Conservation (phyloP, 805 yeast genomes). For the Metschnikowia santaceciliae region DNA sequence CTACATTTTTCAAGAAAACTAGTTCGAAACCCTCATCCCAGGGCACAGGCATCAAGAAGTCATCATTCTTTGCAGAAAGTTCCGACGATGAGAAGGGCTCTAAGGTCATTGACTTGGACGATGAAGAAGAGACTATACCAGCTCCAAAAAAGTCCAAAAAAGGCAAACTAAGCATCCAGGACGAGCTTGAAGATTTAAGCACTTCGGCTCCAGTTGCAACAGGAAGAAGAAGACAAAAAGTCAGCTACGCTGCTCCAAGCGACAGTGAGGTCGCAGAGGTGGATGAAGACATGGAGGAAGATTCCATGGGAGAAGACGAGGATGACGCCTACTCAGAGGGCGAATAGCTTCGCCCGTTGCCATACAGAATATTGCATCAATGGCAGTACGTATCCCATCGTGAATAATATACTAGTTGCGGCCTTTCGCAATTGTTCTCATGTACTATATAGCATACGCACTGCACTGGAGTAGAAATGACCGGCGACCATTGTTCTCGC, state of each 20-base stretch:
- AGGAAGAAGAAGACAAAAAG: conserved; percentile 12
- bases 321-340: conserved; percentile 9
- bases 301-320: conserved; percentile 7
- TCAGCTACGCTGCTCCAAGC: conserved; percentile 14
- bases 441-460: background rate
- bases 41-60: conserved; percentile 5
- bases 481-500: background rate
- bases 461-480: background rate
- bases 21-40: background rate
- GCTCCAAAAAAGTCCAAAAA: conserved; percentile 5
- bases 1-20: conserved; percentile 14
- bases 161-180: conserved; percentile 9
- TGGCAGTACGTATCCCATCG: background rate
- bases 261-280: conserved; percentile 7
- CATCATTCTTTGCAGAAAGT: conserved; percentile 13
- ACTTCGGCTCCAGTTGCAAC: conserved; percentile 6
- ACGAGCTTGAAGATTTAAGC: conserved; percentile 16
- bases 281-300: background rate
- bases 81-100: conserved; percentile 14
- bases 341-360: background rate
- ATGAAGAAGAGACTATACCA: conserved; percentile 1
- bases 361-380: background rate
- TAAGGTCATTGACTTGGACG: conserved; percentile 7
- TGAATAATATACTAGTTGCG: background rate
- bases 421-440: background rate